Conservation (phyloP, 768 basidiomycete genomes). For the Filobasidium floriforme region DNA sequence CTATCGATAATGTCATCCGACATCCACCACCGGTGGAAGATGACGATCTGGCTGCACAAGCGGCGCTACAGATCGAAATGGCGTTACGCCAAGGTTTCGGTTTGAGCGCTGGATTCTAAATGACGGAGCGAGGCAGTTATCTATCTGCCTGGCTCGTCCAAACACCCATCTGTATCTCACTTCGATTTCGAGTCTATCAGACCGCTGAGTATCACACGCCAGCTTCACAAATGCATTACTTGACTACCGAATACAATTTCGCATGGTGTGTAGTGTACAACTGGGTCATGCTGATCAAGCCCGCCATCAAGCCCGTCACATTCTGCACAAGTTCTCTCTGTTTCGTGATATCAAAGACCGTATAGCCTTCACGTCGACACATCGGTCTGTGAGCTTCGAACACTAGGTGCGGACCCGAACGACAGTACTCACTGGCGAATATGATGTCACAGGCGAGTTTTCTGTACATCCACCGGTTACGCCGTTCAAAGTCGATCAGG, state of each 20-base stretch:
- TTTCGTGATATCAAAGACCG: conserved; percentile 7
- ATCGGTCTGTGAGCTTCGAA: too few species aligned
- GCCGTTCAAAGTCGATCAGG: not conserved
- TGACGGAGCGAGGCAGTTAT: not conserved
- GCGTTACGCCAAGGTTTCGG: conserved; percentile 4
- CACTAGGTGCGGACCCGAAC: too few species aligned
- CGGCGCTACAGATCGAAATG: conserved; percentile 6
- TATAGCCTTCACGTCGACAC: conserved; percentile 6
- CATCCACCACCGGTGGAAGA: conserved; percentile 12
- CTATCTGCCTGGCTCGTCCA: too few species aligned
- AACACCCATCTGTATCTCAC: not conserved
- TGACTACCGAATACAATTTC: not conserved
- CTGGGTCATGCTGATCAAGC: conserved; percentile 9
- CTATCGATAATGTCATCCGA: conserved; percentile 37
- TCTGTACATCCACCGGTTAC: conserved; percentile 14
- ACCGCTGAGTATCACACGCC: not conserved
- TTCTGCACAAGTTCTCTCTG: conserved; percentile 12
- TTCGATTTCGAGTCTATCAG: conserved; percentile 3
- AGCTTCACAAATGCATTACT: not conserved
- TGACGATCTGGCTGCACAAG: conserved; percentile 4
- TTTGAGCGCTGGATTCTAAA: not conserved
- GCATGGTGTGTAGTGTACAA: not conserved
- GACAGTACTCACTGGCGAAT: conserved; percentile 7
- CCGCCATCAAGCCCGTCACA: conserved; percentile 9
- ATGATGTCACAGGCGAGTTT: conserved; percentile 16